Percentiles rank a stretch among this genome's conserved stretches.
phyloP scores from a whole-genome alignment of 176 grass and related monocot species.

The Poa annua region DNA sequence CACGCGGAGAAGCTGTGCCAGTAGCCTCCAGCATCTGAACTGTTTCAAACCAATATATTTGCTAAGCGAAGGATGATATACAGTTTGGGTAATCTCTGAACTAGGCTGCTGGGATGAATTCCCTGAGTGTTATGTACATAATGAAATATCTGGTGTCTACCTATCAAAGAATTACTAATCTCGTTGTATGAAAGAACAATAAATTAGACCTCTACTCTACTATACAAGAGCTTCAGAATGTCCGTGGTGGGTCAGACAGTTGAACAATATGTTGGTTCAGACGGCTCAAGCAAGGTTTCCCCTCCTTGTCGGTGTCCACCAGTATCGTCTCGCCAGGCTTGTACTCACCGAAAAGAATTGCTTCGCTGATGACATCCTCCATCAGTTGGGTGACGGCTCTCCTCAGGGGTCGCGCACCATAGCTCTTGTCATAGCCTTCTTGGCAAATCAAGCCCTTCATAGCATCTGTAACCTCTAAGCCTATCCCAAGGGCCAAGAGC shows the following conservation, averaged over 20 bases:
- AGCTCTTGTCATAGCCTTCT: slow-evolving; percentile 85
- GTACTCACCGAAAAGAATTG: slow-evolving; percentile 76
- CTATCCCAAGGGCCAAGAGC: slow-evolving; percentile 64
- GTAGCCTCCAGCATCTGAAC: too few relatives aligned
- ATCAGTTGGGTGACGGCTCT: slow-evolving; percentile 80
- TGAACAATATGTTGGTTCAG: slow-evolving; percentile 55
- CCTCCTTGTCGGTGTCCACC: slow-evolving; percentile 60
- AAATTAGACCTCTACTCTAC: slow-evolving; percentile 46
- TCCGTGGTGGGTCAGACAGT: slow-evolving; percentile 58
- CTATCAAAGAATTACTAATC: slow-evolving; percentile 53
- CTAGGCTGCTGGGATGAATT: slow-evolving; percentile 2
- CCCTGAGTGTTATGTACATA: slow-evolving; percentile 41
- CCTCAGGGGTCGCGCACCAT: slow-evolving; percentile 75
- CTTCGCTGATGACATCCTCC: slow-evolving; percentile 86
- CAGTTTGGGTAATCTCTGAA: slow-evolving; percentile 21
- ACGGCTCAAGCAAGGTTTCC: slow-evolving; percentile 62
- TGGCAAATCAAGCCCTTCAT: slow-evolving; percentile 72
- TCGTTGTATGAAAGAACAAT: slow-evolving; percentile 45
- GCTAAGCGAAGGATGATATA: slow-evolving; percentile 29
- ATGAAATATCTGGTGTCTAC: slow-evolving; percentile 35
- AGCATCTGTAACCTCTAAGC: slow-evolving; percentile 76
- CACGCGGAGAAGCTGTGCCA: too few relatives aligned
- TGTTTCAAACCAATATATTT: not conserved
- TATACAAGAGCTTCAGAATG: slow-evolving; percentile 43
- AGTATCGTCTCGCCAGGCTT: slow-evolving; percentile 76